Conservation (phyloP, 2,329 filamentous ascomycete genomes). For the Ilyonectria sp. region DNA sequence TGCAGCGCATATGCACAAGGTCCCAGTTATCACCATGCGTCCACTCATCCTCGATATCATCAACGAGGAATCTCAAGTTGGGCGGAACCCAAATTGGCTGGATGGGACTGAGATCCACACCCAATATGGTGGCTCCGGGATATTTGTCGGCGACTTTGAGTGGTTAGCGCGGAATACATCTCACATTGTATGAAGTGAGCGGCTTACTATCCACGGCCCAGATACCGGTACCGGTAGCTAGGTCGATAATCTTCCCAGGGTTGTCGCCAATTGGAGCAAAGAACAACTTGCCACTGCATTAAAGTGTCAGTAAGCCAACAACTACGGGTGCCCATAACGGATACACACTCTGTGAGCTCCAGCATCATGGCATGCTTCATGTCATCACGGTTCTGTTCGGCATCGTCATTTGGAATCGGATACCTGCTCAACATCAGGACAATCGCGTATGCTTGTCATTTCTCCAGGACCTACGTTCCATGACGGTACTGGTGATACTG, state of each 20-base stretch:
- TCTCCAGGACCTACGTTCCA: slow-evolving; percentile 32
- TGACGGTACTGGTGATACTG: slow-evolving; percentile 46
- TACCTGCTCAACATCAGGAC: slow-evolving; percentile 42
- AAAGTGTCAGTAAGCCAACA: rapidly evolving
- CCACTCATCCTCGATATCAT: slow-evolving; percentile 66
- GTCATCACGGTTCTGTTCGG: slow-evolving; percentile 46
- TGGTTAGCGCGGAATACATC: background rate
- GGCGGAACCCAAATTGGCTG: slow-evolving; percentile 55
- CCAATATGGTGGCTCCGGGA: slow-evolving; percentile 42
- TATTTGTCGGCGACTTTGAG: slow-evolving; percentile 43
- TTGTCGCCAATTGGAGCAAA: slow-evolving; percentile 34
- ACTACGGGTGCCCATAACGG: rapidly evolving
- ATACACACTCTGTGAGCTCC: slow-evolving; percentile 43
- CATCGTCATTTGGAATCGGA: slow-evolving; percentile 47
- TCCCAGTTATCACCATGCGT: slow-evolving; percentile 39
- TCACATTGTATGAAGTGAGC: rapidly evolving
- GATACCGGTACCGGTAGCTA: slow-evolving; percentile 43
- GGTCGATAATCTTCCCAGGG: slow-evolving; percentile 43
- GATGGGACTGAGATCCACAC: slow-evolving; percentile 46
- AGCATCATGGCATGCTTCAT: slow-evolving; percentile 53
- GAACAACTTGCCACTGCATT: slow-evolving; percentile 39
- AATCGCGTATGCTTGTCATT: rapidly evolving
- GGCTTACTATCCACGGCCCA: slow-evolving; percentile 42
- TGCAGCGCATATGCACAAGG: slow-evolving; percentile 45
- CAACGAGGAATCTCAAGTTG: slow-evolving; percentile 57